Percentiles rank a stretch among this genome's conserved stretches.
These are phyloP conservation scores for Diophrys appendiculata DNA, from an alignment of 73 alveolate species.

Conservation along the genomic window DNA sequence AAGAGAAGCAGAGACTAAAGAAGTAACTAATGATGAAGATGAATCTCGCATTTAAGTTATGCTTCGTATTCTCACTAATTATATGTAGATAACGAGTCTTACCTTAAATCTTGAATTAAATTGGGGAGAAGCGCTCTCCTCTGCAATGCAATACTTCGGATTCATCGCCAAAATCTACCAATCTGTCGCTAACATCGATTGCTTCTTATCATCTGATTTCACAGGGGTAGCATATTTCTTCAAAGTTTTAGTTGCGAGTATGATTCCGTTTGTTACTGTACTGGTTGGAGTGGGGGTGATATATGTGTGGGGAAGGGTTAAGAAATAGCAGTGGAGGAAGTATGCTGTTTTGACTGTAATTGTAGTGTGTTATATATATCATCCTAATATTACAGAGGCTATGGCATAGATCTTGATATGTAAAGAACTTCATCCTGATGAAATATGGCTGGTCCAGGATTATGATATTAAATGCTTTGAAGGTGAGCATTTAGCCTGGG, in stretches of 20 bases:
- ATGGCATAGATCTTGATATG: background rate
- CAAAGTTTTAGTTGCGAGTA: background rate
- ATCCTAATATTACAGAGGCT: background rate
- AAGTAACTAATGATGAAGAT: background rate
- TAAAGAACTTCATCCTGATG: background rate
- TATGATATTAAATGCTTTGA: background rate
- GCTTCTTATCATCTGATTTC: background rate
- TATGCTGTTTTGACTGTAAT: no score
- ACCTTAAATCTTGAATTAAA: background rate
- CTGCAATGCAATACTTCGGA: background rate
- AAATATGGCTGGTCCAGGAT: background rate
- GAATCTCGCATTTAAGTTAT: background rate
- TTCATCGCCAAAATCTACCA: background rate
- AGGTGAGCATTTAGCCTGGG: background rate
- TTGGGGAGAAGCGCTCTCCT: background rate
- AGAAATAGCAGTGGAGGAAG: background rate
- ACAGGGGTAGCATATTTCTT: background rate
- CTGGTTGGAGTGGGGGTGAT: background rate
- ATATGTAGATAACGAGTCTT: background rate
- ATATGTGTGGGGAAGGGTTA: background rate
- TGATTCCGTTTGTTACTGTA: background rate
- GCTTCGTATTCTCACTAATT: background rate
- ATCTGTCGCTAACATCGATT: background rate
- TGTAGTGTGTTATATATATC: background rate
- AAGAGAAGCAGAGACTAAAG: background rate